Conservation (phyloP, 345 rosid genomes). For the Salix exigua region DNA sequence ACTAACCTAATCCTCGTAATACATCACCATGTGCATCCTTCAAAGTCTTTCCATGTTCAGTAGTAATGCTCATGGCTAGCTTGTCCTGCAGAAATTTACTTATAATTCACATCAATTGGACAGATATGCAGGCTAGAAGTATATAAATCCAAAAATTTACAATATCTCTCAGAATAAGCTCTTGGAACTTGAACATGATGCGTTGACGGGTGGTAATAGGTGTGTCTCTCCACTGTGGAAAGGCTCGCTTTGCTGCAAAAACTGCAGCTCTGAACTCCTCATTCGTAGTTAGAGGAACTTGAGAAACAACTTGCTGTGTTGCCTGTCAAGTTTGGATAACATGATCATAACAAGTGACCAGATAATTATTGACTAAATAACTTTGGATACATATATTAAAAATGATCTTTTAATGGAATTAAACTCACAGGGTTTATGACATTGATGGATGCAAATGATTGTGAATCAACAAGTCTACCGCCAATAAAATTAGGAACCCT, state of each 20-base stretch:
- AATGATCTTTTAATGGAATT: not conserved
- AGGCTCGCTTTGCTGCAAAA: slow-evolving; percentile 62
- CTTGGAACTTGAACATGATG: slow-evolving; percentile 66
- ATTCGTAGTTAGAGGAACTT: slow-evolving; percentile 56
- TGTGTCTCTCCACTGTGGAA: slow-evolving; percentile 54
- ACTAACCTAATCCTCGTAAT: slow-evolving; percentile 46
- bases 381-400: not conserved
- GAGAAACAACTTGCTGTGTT: slow-evolving; percentile 59
- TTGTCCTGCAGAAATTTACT: slow-evolving; percentile 40
- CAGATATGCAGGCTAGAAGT: not conserved
- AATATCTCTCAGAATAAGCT: slow-evolving; percentile 58
- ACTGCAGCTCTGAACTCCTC: slow-evolving; percentile 68
- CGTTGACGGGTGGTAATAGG: slow-evolving; percentile 51
- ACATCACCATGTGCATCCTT: slow-evolving; percentile 46
- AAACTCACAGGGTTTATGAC: slow-evolving; percentile 68
- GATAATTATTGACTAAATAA: not conserved
- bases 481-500: slow-evolving; percentile 69
- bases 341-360: not conserved
- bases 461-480: slow-evolving; percentile 65
- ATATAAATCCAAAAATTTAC: slow-evolving; percentile 24
- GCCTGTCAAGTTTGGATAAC: slow-evolving; percentile 34
- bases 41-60: slow-evolving; percentile 54
- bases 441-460: slow-evolving; percentile 44
- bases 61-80: slow-evolving; percentile 49
- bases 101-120: slow-evolving; percentile 4